A percentile compares a stretch with the other conserved stretches of the same genome.
Evolutionary conservation across 2,329 filamentous ascomycete genomes (phyloP).

Genomic region (Beauveria caledonica): DNA sequence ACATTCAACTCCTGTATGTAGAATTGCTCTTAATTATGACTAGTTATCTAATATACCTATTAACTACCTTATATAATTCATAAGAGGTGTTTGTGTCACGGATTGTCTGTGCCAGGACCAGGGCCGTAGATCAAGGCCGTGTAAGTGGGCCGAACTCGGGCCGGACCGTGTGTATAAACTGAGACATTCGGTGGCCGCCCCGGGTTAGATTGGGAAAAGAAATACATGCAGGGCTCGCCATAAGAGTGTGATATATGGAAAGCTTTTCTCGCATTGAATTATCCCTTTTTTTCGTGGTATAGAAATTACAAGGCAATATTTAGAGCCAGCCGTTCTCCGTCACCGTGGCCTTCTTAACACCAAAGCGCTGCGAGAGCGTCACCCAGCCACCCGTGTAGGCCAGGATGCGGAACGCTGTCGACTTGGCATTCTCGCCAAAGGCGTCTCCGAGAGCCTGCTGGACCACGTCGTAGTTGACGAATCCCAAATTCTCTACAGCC

Average conservation of each 20-base stretch:
- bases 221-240: background rate
- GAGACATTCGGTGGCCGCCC: background rate
- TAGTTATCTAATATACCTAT: too few species aligned
- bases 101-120: background rate
- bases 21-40: too few species aligned
- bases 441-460: background rate
- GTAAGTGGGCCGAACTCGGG: background rate
- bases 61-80: background rate
- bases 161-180: background rate
- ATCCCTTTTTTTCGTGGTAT: background rate
- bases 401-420: slow-evolving; percentile 26
- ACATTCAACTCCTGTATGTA: too few species aligned
- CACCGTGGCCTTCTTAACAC: slow-evolving; percentile 26
- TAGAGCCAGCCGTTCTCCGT: background rate
- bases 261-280: background rate
- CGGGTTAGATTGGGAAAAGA: background rate
- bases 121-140: too few species aligned
- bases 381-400: slow-evolving; percentile 35
- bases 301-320: background rate
- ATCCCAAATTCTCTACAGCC: background rate
- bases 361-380: slow-evolving; percentile 34
- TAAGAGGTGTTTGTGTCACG: background rate
- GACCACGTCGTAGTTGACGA: background rate
- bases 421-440: background rate
- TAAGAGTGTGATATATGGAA: background rate